A percentile compares a stretch with the other conserved stretches of the same genome.
phyloP scores from a whole-genome alignment of 805 yeast genomes.

The Saccharomycopsis vini region DNA sequence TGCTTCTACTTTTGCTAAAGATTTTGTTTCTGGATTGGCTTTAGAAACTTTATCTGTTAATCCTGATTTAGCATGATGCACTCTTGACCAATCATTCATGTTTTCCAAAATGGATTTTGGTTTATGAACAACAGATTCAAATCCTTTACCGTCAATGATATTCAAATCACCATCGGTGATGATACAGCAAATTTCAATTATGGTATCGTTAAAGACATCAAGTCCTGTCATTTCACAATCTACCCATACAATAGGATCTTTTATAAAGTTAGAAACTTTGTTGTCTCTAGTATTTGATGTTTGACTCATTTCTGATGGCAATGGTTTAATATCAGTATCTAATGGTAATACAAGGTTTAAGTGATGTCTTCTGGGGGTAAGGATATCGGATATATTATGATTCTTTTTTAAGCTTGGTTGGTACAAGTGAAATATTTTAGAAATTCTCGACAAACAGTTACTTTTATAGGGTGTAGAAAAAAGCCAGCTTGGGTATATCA shows the following conservation, averaged over 20 bases:
- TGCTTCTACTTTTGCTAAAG: constrained; percentile 50
- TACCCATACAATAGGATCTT: constrained; percentile 68
- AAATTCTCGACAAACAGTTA: too few species aligned
- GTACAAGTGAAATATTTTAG: too few species aligned
- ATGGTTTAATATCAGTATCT: too few species aligned
- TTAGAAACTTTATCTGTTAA: constrained; percentile 61
- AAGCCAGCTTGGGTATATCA: too few species aligned
- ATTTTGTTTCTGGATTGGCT: constrained; percentile 31
- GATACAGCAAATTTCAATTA: constrained; percentile 86
- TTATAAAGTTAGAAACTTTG: neutral
- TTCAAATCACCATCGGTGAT: constrained; percentile 79
- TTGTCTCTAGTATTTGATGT: too few species aligned
- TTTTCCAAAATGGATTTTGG: constrained; percentile 49
- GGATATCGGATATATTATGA: too few species aligned
- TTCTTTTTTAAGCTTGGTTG: too few species aligned
- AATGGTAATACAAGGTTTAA: too few species aligned
- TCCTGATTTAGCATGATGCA: constrained; percentile 73
- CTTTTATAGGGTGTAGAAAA: too few species aligned
- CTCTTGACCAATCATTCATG: constrained; percentile 86
- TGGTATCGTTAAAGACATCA: constrained; percentile 67
- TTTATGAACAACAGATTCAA: constrained; percentile 72
- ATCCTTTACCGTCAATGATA: constrained; percentile 60
- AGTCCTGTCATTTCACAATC: constrained; percentile 99
- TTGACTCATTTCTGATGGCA: too few species aligned
- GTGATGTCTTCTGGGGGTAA: too few species aligned